Conservation (phyloP, 257 asterid species). For the Capsicum pubescens region DNA sequence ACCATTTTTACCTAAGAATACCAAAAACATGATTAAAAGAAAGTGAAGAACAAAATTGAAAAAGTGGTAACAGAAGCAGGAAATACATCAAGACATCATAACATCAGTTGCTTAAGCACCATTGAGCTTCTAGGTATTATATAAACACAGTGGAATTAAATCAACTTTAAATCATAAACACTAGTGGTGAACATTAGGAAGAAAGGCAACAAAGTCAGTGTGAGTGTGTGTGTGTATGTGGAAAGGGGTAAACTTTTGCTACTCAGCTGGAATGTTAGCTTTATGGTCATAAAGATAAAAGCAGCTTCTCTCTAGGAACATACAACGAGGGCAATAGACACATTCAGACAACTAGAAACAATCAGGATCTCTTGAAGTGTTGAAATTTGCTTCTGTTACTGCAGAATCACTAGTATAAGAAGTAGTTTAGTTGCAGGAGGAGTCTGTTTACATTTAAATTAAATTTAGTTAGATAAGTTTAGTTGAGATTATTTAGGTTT, state of each 20-base stretch:
- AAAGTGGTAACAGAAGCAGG: not conserved
- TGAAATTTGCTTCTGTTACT: no score
- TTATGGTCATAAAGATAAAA: not conserved
- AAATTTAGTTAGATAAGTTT: no score
- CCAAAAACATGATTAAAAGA: not conserved
- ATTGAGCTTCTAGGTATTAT: slow-evolving; percentile 1
- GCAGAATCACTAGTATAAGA: no score
- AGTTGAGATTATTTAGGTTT: no score
- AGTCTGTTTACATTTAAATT: no score
- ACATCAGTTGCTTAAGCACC: not conserved
- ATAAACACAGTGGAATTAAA: not conserved
- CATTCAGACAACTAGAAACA: not conserved
- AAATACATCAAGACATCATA: slow-evolving; percentile 24
- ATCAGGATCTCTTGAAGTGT: not conserved
- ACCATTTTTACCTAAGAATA: slow-evolving; percentile 78
- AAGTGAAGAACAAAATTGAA: slow-evolving; percentile 7
- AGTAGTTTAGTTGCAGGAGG: no score
- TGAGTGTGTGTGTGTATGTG: not conserved
- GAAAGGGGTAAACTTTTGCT: not conserved
- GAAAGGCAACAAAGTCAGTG: not conserved
- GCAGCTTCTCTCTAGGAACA: slow-evolving; percentile 4
- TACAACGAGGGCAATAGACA: not conserved
- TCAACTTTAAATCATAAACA: not conserved
- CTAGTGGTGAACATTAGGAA: slow-evolving; percentile 4
- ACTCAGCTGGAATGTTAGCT: slow-evolving; percentile 21